phyloP scores from a whole-genome alignment of 2,329 filamentous ascomycete genomes.

The Calonectria ilicicola region DNA sequence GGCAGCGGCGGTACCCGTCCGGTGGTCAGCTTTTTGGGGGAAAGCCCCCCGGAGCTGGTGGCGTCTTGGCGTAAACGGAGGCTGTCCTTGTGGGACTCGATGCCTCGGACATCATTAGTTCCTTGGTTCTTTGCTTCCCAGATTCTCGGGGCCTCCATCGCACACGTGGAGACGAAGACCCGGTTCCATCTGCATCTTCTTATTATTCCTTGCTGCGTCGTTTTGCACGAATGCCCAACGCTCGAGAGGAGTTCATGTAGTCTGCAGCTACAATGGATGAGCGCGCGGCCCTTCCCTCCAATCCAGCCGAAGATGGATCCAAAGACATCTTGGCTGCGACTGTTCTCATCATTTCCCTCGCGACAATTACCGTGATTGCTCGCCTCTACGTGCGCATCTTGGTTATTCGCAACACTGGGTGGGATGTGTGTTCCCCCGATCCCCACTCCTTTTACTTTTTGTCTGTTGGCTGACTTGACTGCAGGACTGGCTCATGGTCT shows the following conservation, averaged over 20 bases:
- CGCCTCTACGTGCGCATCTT: conserved; percentile 59
- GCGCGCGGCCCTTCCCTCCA: conserved; percentile 38
- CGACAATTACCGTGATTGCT: conserved; percentile 52
- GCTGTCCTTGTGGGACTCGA: conserved; percentile 8
- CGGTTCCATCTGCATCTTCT: conserved; percentile 20
- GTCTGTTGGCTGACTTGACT: not conserved
- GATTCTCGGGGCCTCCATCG: not conserved
- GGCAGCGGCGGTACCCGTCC: not conserved
- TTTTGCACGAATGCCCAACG: conserved; percentile 8
- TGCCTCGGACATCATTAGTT: not conserved
- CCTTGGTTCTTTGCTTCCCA: not conserved
- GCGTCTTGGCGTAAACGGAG: not conserved
- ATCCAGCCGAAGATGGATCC: conserved; percentile 51
- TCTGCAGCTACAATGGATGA: conserved; percentile 31
- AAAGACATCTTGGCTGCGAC: conserved; percentile 55
- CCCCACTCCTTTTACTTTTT: not conserved
- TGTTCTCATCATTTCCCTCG: conserved; percentile 50
- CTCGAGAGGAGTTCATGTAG: conserved; percentile 21
- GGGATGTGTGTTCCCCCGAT: conserved; percentile 53
- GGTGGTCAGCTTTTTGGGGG: not conserved
- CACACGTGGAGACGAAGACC: conserved; percentile 3
- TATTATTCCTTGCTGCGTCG: conserved; percentile 25
- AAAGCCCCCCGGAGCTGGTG: conserved; percentile 4
- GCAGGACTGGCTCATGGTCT: conserved; percentile 47
- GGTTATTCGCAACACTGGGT: conserved; percentile 60